phyloP scores from a whole-genome alignment of 352 stramenopile species.

The Phytopythium sindhum region DNA sequence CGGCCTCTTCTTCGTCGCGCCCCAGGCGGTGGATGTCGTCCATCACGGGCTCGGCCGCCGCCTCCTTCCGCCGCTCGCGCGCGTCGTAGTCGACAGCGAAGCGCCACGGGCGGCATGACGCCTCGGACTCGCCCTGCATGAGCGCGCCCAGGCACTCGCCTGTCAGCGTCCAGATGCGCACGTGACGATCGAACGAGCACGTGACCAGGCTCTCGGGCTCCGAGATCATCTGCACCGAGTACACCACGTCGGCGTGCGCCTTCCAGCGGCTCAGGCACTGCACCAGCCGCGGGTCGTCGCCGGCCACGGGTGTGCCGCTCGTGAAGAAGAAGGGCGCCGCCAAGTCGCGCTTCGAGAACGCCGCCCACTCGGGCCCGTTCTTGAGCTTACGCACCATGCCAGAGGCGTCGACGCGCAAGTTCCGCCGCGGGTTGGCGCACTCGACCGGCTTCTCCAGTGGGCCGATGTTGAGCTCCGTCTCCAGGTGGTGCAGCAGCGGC shows the following conservation, averaged over 20 bases:
- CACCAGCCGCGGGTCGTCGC: constrained; percentile 18
- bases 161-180: constrained; percentile 66
- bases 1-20: constrained; percentile 16
- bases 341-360: constrained; percentile 48
- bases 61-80: constrained; percentile 66
- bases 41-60: constrained; percentile 45
- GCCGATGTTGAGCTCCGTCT: constrained; percentile 39
- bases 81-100: constrained; percentile 76
- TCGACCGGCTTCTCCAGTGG: constrained; percentile 50
- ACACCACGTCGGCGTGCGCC: constrained; percentile 71
- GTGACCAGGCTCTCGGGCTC: constrained; percentile 70
- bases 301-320: constrained; percentile 43
- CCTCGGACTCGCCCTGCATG: constrained; percentile 63
- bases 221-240: constrained; percentile 69
- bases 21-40: constrained; percentile 49
- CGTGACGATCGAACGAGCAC: constrained; percentile 72
- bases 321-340: constrained; percentile 60
- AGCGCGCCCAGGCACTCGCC: constrained; percentile 71
- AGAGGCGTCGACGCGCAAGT: constrained; percentile 65
- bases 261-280: constrained; percentile 58
- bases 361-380: constrained; percentile 60
- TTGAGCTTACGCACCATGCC: constrained; percentile 68
- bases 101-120: constrained; percentile 48
- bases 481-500: constrained; percentile 52
- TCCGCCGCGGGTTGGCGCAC: constrained; percentile 69